Evolutionary conservation across 441 rosid genomes (phyloP), one percentile per base, ranked within the genome.

Genomic region (Cnidoscolus chayamansa): DNA sequence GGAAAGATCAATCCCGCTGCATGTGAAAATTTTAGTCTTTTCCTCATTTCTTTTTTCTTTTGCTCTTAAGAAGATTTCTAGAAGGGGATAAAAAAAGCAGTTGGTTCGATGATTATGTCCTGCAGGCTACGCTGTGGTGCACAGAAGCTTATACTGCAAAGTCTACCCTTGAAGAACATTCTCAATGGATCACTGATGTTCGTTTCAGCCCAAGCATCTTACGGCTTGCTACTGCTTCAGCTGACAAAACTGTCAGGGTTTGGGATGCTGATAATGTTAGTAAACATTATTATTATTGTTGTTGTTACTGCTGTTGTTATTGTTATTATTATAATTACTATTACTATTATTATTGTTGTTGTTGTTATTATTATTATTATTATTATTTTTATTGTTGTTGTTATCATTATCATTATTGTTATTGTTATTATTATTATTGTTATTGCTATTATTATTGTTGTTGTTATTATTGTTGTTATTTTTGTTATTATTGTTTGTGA

Each of bases 261-360:
- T 90, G 96, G 96, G 88, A 88, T 72, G 78, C 80, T 73, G 87
- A 88, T 71, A 88, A 85, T 72, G 94, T 88, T 11, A 85, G 87
- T 81, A 68, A 10, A 72, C 30, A 13, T 71, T 19, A 40, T 49
- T 9, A n/a, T 40, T 20, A 57, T 35, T 9, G 7, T 56, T 65
- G 25, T 25, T 25, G 25, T 25, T 25, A 25, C 25, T 25, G 25
- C 25, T 25, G 25, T 25, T 25, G 25, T 25, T 25, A 25, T 25
- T 25, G 25, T 25, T 25, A 25, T 25, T 25, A 25, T 25, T 25
- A 25, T 25, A 25, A 25, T 25, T 25, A 25, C 25, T 25, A 25
- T 25, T 25, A 25, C 25, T 25, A 25, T 25, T 25, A 25, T 25
- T 25, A 25, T 25, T 25, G 25, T 25, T 25, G 25, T 25, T 25